These are phyloP conservation scores for Saturnispora quitensis DNA, from an alignment of 805 yeast species.

Conservation along the genomic window DNA sequence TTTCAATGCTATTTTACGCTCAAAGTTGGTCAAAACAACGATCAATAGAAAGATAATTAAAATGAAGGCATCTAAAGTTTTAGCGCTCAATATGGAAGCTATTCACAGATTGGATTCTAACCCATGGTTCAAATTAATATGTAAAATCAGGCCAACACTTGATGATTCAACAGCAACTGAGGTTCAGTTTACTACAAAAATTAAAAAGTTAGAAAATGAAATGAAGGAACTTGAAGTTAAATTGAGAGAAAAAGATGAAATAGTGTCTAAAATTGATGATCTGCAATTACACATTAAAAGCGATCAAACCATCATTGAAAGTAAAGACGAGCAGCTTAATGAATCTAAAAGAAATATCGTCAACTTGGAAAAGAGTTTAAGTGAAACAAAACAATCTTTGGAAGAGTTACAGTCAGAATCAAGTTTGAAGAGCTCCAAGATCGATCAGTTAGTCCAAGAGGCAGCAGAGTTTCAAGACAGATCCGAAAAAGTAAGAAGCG, in stretches of 20 bases:
- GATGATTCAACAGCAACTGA: conserved; percentile 31
- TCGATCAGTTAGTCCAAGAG: background rate
- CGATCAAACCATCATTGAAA: conserved; percentile 14
- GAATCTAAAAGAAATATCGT: conserved; percentile 22
- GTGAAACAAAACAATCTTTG: conserved; percentile 17
- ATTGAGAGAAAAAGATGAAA: conserved; percentile 19
- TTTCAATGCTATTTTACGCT: conserved; percentile 61
- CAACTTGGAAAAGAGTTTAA: conserved; percentile 19
- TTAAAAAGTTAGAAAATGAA: conserved; percentile 48
- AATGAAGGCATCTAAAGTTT: conserved; percentile 59
- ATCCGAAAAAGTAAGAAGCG: conserved; percentile 12
- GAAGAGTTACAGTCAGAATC: conserved; percentile 20
- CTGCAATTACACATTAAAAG: conserved; percentile 26
- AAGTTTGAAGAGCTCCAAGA: conserved; percentile 6
- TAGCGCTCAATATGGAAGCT: conserved; percentile 51
- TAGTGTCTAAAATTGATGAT: conserved; percentile 31
- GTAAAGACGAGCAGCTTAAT: conserved; percentile 39
- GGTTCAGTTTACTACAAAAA: conserved; percentile 45
- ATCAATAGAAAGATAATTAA: conserved; percentile 43
- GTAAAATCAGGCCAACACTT: conserved; percentile 61
- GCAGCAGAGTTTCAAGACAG: conserved; percentile 11
- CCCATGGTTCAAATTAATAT: conserved; percentile 74
- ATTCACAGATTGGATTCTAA: conserved; percentile 42
- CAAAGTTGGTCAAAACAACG: conserved; percentile 44
- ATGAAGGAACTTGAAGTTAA: conserved; percentile 34